Conservation (phyloP, 176 grass and related monocot genomes). For the Carex scoparia region DNA sequence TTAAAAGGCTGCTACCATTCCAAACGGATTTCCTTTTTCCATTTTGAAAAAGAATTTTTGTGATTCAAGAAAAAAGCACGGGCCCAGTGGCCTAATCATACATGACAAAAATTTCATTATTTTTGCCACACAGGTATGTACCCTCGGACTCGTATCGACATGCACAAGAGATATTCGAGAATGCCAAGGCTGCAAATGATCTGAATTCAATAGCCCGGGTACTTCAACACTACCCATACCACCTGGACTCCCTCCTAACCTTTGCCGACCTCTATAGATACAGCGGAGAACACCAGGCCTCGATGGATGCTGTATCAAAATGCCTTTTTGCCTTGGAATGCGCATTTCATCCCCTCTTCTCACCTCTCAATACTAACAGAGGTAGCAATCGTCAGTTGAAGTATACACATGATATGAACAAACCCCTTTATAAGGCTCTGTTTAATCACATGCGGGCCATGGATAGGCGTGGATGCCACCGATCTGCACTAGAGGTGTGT, state of each 20-base stretch:
- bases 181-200: slow-evolving; percentile 83
- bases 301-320: slow-evolving; percentile 75
- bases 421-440: slow-evolving; percentile 75
- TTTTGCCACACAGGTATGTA: slow-evolving; percentile 48
- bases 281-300: slow-evolving; percentile 92
- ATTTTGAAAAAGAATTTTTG: neutral
- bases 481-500: slow-evolving; percentile 91
- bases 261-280: slow-evolving; percentile 97
- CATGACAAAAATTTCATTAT: neutral
- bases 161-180: slow-evolving; percentile 83
- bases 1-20: neutral
- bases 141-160: slow-evolving; percentile 55
- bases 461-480: slow-evolving; percentile 87
- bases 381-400: slow-evolving; percentile 60
- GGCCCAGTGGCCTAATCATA: neutral
- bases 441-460: slow-evolving; percentile 95
- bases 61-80: neutral
- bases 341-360: slow-evolving; percentile 80
- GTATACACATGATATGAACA: slow-evolving; percentile 76
- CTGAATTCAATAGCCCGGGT: slow-evolving; percentile 78
- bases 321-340: slow-evolving; percentile 87
- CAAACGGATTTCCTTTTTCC: neutral
- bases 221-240: slow-evolving; percentile 69
- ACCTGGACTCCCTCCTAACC: slow-evolving; percentile 78
- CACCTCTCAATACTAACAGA: slow-evolving; percentile 40